A percentile compares a stretch with the other conserved stretches of the same genome.
Evolutionary conservation across 371 early-diverging fungal species (phyloP).

Genomic region (Dipsacomyces acuminosporus): DNA sequence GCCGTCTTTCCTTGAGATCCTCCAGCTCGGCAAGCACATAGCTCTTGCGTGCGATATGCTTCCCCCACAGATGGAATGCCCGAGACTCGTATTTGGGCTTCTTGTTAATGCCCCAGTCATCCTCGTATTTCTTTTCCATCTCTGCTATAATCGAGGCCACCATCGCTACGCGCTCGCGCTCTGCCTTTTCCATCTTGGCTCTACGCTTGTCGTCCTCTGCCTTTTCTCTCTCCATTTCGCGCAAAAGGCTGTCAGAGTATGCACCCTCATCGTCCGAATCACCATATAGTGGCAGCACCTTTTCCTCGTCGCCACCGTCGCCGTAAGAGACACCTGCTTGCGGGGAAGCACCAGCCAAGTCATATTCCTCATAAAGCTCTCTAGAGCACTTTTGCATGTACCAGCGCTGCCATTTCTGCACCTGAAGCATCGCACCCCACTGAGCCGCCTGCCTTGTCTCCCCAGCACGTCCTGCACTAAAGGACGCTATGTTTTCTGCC

Average conservation of each 20-base stretch:
- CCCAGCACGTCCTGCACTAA: background rate
- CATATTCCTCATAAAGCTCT: background rate
- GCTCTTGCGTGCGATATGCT: background rate
- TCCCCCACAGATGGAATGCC: conserved; percentile 12
- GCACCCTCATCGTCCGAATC: conserved; percentile 48
- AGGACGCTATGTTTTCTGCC: background rate
- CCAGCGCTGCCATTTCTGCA: background rate
- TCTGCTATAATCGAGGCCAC: conserved; percentile 16
- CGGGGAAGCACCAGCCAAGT: background rate
- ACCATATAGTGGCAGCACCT: conserved; percentile 50
- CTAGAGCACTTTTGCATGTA: background rate
- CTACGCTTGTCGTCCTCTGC: conserved; percentile 17
- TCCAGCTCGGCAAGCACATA: conserved; percentile 1
- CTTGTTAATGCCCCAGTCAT: conserved; percentile 21
- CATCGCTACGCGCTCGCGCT: conserved; percentile 3
- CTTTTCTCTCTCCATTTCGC: conserved; percentile 42
- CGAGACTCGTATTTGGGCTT: conserved; percentile 14
- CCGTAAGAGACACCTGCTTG: too few relatives aligned
- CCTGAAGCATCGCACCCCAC: background rate
- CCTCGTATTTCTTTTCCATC: conserved; percentile 12
- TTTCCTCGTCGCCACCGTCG: conserved; percentile 28
- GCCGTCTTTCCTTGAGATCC: conserved; percentile 17
- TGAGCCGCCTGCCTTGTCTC: too few relatives aligned
- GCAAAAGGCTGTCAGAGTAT: conserved; percentile 12
- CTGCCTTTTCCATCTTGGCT: conserved; percentile 6